Conservation (phyloP, 306 rosid species). For the Glycine tomentella region DNA sequence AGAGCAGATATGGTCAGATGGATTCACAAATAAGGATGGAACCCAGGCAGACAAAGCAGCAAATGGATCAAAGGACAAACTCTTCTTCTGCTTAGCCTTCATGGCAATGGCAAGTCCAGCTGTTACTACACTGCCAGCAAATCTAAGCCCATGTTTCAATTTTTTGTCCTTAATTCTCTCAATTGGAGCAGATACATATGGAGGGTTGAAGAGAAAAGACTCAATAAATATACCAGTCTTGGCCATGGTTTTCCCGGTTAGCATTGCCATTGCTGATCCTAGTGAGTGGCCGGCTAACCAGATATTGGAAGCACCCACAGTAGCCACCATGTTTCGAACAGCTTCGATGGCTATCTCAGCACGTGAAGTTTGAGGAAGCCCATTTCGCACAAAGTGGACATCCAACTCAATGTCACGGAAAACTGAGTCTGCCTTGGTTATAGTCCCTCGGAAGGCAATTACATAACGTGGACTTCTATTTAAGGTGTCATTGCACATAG, state of each 20-base stretch:
- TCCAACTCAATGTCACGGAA: slow-evolving; percentile 78
- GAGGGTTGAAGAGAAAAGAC: slow-evolving; percentile 91
- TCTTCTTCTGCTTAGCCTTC: slow-evolving; percentile 64
- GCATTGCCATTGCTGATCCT: slow-evolving; percentile 93
- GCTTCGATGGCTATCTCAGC: slow-evolving; percentile 80
- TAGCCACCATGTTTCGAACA: slow-evolving; percentile 72
- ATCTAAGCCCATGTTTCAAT: slow-evolving; percentile 71
- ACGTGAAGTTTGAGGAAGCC: slow-evolving; percentile 82
- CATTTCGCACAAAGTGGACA: slow-evolving; percentile 64
- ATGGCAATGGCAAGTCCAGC: slow-evolving; percentile 79
- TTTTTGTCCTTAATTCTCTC: slow-evolving; percentile 76
- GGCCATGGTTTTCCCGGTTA: slow-evolving; percentile 86
- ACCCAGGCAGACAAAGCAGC: slow-evolving; percentile 71
- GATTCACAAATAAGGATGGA: slow-evolving; percentile 86
- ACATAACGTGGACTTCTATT: slow-evolving; percentile 72
- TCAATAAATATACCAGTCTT: slow-evolving; percentile 61
- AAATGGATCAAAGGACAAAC: slow-evolving; percentile 60
- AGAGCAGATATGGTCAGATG: slow-evolving; percentile 71
- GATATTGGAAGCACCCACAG: slow-evolving; percentile 69
- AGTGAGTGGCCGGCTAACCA: slow-evolving; percentile 97
- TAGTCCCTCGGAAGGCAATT: slow-evolving; percentile 87
- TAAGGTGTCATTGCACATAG: slow-evolving; percentile 48
- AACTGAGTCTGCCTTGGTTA: slow-evolving; percentile 63
- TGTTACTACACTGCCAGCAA: slow-evolving; percentile 79
- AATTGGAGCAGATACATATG: slow-evolving; percentile 81